These are phyloP conservation scores for Trifolium fragiferum DNA, from an alignment of 306 rosid species.

Conservation along the genomic window DNA sequence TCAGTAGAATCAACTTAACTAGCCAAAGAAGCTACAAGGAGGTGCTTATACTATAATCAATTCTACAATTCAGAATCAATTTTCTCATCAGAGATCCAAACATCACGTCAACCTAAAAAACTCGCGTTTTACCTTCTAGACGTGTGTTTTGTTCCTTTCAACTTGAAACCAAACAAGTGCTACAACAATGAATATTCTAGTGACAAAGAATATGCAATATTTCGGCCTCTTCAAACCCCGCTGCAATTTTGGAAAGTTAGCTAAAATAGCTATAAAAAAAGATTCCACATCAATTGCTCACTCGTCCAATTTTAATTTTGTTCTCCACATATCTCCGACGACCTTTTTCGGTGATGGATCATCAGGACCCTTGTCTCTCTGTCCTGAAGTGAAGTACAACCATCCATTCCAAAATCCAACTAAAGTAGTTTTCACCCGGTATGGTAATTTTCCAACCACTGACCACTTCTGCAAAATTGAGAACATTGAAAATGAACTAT, in stretches of 20 bases:
- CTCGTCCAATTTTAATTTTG: constrained; percentile 62
- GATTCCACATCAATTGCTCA: constrained; percentile 46
- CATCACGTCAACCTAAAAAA: too few relatives aligned
- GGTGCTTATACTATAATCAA: too few relatives aligned
- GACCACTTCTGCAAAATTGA: constrained; percentile 79
- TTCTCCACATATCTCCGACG: constrained; percentile 81
- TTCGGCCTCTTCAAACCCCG: constrained; percentile 31
- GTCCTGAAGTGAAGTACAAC: constrained; percentile 94
- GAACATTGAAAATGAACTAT: constrained; percentile 36
- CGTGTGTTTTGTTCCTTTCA: too few relatives aligned
- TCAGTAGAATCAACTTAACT: too few relatives aligned
- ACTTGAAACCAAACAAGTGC: too few relatives aligned
- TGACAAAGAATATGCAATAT: constrained; percentile 32
- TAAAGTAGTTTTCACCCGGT: constrained; percentile 84
- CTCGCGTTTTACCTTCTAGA: too few relatives aligned
- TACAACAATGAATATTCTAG: constrained; percentile 40
- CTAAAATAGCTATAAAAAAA: constrained; percentile 14
- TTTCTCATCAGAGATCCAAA: too few relatives aligned
- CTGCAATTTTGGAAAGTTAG: constrained; percentile 10
- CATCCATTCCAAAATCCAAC: constrained; percentile 92
- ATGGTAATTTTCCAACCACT: constrained; percentile 84
- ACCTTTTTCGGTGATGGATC: constrained; percentile 92
- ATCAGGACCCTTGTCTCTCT: constrained; percentile 81
- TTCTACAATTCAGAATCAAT: too few relatives aligned
- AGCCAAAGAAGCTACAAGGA: too few relatives aligned